Base-by-base conservation (phyloP, 345 rosid species). In the Euphorbia pulcherrima region DNA sequence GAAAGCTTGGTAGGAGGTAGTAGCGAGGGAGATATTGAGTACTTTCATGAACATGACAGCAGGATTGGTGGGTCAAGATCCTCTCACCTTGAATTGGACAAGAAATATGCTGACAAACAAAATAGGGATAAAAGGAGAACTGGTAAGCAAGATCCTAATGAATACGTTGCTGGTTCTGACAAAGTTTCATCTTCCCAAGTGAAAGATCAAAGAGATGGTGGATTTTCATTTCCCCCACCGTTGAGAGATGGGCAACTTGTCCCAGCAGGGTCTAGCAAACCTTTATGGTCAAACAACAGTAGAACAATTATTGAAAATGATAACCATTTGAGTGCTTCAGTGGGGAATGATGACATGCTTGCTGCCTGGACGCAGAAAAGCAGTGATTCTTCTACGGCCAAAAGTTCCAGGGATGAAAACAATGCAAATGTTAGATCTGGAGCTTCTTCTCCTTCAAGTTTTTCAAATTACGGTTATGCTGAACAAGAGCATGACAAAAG, bases 1-100 rank as follows among this genome's bases (percentile, higher is more conserved):
- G 97, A 88, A 72, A 92, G 97, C 78, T 79, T 91, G 78, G 81
- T 91, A 66, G 97, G 96, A 73, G 99, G 90, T 44, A 87, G 97
- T 74, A 90, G 96, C 77, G 97, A 87, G 76, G 95, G 96, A 73
- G 96, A 87, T 80, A 57, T 90, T 47, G 99, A 95, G 72, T 94
- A 88, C 73, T 77, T 88, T 37, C 83, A 57, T 61, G 97, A 87
- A 76, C 88, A 80, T 60, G 93, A 88, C 69, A 75, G 67, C 76
- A 83, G 81, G 60, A 64, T 77, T 70, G 83, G 89, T 40, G 86
- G 80, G 60, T 84, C 87, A 53, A 83, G 77, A 70, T 75, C 76
- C 69, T 78, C 76, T 74, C 79, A 80, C 61, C 72, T 61, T 67
- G 92, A 79, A 54, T 56, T 79, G 46, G 87, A 89, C 30, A 85